These are phyloP conservation scores for Luffa acutangula DNA, from an alignment of 306 rosid genomes.

Conservation along the genomic window DNA sequence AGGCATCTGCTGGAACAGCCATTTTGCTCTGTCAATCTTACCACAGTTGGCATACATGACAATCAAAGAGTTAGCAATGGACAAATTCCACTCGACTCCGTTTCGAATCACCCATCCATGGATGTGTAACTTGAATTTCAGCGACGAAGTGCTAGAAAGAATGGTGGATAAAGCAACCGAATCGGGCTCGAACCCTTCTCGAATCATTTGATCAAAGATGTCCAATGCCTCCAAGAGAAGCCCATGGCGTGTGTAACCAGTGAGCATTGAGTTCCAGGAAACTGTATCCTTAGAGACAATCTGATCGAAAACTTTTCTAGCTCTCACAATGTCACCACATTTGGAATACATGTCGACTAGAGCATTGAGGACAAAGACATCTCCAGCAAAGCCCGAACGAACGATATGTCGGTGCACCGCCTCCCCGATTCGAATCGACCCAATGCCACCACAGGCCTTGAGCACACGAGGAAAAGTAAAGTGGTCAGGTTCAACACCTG, in stretches of 20 bases:
- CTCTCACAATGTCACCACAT: constrained; percentile 86
- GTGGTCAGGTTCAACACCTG: constrained; percentile 53
- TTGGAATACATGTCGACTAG: constrained; percentile 78
- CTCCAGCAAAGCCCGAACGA: constrained; percentile 45
- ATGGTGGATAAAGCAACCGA: constrained; percentile 46
- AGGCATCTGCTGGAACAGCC: constrained; percentile 58
- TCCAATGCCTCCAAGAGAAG: constrained; percentile 44
- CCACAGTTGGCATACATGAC: constrained; percentile 47
- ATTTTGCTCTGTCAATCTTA: constrained; percentile 34
- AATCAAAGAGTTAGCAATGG: constrained; percentile 63
- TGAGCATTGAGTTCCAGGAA: constrained; percentile 85
- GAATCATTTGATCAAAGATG: constrained; percentile 41
- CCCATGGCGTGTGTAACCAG: constrained; percentile 57
- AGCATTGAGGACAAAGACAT: constrained; percentile 72
- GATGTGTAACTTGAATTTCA: constrained; percentile 39
- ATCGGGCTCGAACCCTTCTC: constrained; percentile 47
- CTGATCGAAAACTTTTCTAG: constrained; percentile 48
- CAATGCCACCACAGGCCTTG: constrained; percentile 75
- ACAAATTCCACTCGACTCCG: constrained; percentile 53
- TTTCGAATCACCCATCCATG: constrained; percentile 69
- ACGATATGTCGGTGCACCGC: constrained; percentile 61
- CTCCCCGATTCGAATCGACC: constrained; percentile 61
- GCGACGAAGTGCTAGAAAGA: constrained; percentile 28
- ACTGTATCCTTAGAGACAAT: constrained; percentile 44
- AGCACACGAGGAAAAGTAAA: constrained; percentile 73